Evolutionary conservation across 495 filamentous ascomycete species (phyloP).

Genomic region (Trichoderma gamsii): DNA sequence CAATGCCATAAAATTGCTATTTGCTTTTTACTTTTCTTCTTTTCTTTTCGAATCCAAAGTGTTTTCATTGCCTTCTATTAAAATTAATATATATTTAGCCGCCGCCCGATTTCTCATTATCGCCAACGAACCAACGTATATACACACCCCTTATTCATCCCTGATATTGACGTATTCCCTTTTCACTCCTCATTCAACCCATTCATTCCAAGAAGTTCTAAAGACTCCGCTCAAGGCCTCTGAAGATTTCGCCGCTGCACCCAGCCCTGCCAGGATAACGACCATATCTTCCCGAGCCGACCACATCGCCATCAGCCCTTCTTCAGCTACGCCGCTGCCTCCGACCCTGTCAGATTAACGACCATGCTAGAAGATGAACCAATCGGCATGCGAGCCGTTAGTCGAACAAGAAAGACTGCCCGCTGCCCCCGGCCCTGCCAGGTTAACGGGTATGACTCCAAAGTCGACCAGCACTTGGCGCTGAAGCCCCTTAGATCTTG

Average conservation of each 20-base stretch:
- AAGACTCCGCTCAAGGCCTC: not conserved
- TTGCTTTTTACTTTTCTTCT: too few relatives aligned
- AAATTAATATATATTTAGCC: too few relatives aligned
- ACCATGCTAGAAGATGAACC: not conserved
- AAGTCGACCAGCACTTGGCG: not conserved
- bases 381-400: not conserved
- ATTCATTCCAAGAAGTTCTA: too few relatives aligned
- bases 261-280: conserved; percentile 14
- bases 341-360: conserved; percentile 14
- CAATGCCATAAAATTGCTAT: too few relatives aligned
- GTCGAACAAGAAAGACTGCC: not conserved
- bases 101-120: too few relatives aligned
- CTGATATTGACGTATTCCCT: too few relatives aligned
- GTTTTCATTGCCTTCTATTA: too few relatives aligned
- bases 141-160: too few relatives aligned
- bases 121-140: too few relatives aligned
- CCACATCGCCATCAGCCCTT: not conserved
- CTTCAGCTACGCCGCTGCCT: conserved; percentile 6
- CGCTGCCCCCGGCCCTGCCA: conserved; percentile 12
- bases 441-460: not conserved
- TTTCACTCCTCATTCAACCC: too few relatives aligned
- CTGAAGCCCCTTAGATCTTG: not conserved
- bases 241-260: conserved; percentile 8
- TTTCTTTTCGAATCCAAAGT: too few relatives aligned
- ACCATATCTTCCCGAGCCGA: not conserved